Conservation (phyloP, 768 basidiomycete genomes). For the Phanerochaete sordida region DNA sequence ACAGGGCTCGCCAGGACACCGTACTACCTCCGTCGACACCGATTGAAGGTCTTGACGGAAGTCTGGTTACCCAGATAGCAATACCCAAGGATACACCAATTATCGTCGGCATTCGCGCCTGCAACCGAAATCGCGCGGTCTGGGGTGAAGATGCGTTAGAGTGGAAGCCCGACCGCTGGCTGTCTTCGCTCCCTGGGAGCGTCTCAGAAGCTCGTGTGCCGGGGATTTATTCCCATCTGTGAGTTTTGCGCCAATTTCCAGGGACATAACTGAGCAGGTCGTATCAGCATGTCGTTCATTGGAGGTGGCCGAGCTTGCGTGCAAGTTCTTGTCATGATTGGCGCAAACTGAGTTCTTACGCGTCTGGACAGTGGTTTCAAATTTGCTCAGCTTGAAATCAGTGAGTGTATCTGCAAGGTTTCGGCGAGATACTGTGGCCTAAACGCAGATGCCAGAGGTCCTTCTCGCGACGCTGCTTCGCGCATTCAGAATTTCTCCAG, state of each 20-base stretch:
- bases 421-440: not conserved
- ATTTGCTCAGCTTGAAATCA: conserved; percentile 25
- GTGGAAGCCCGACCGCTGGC: conserved; percentile 43
- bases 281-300: conserved; percentile 7
- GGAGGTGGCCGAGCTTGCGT: conserved; percentile 6
- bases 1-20: conserved; percentile 2
- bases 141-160: conserved; percentile 42
- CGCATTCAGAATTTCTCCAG: conserved; percentile 8
- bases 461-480: conserved; percentile 12
- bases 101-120: conserved; percentile 30
- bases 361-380: conserved; percentile 16
- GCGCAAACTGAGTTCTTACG: not conserved
- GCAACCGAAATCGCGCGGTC: conserved; percentile 36
- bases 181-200: conserved; percentile 10
- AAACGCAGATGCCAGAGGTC: conserved; percentile 8
- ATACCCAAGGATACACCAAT: conserved; percentile 37
- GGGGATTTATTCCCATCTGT: not conserved
- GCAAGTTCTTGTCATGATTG: not conserved
- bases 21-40: conserved; percentile 3
- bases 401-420: conserved; percentile 5
- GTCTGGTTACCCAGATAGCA: conserved; percentile 15
- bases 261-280: too few relatives aligned
- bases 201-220: not conserved
- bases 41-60: conserved; percentile 6
- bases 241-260: not conserved